phyloP scores from a whole-genome alignment of 2,329 filamentous ascomycete genomes.

The Cyphellophora europaea region DNA sequence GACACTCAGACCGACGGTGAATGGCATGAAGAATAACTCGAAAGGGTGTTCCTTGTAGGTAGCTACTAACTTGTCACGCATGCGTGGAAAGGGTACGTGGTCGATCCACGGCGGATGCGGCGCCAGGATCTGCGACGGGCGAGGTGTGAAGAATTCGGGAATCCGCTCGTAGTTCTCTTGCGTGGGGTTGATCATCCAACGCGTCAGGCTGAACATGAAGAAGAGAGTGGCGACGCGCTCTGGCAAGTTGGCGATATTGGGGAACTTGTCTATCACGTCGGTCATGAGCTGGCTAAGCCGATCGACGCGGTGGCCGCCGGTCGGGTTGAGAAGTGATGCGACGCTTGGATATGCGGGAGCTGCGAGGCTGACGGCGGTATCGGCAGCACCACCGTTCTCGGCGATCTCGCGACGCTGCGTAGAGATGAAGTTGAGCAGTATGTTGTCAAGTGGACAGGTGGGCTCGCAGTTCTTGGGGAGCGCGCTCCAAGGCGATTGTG shows the following conservation, averaged over 20 bases:
- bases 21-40: constrained; percentile 76
- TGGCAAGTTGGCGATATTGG: constrained; percentile 65
- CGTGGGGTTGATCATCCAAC: constrained; percentile 74
- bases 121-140: constrained; percentile 54
- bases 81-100: constrained; percentile 66
- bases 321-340: constrained; percentile 64
- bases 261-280: constrained; percentile 76
- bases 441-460: constrained; percentile 66
- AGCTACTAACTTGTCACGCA: constrained; percentile 58
- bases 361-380: constrained; percentile 47
- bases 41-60: constrained; percentile 53
- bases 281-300: constrained; percentile 77
- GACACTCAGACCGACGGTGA: constrained; percentile 63
- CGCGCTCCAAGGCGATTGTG: constrained; percentile 26
- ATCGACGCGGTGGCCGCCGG: constrained; percentile 47
- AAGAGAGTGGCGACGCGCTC: constrained; percentile 77
- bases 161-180: constrained; percentile 69
- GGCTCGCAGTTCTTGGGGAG: constrained; percentile 53
- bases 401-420: constrained; percentile 54
- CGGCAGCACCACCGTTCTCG: constrained; percentile 53
- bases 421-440: constrained; percentile 71
- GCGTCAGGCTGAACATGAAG: constrained; percentile 77
- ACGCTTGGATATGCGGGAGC: constrained; percentile 67
- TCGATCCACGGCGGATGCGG: constrained; percentile 76
- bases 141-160: constrained; percentile 63